Evolutionary conservation across 1,139 yeast genomes (phyloP), one percentile per base, ranked within the genome.

Genomic region (Nadsonia starkeyi-henricii): DNA sequence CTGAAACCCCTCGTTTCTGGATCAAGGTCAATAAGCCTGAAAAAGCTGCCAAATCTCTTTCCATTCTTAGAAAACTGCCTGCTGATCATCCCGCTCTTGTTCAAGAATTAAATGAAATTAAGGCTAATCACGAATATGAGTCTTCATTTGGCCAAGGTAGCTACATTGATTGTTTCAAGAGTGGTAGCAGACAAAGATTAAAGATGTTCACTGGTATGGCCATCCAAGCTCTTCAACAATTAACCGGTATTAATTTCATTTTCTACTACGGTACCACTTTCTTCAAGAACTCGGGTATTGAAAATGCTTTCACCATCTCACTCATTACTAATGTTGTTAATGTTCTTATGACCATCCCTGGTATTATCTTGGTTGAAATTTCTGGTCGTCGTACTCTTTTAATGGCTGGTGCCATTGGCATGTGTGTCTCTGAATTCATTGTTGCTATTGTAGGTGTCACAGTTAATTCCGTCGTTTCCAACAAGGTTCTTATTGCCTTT

Each of bases 261-360:
- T 81, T 81, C 73, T 81, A 81, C 71, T 81, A 81, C 57, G 85
- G 85, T 64, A 81, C 88, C 54, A 76, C 81, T 48, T 73, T 81
- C 60, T 81, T 81, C 75, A 65, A 75, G 58, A 79, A 86, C 55
- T 84, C 81, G 54, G 89, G 89, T 59, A 65, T 82, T 60, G 50
- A 45, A 55, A 66, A 46, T 63, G 75, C 91, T 43, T 84, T 79
- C 67, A 71, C 78, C 64, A 80, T 89, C 13, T 73, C 89, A 30
- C 81, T 84, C 53, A 71, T 83, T 53, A 70, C 83, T 47, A 89
- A 89, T 71, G 69, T 79, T 55, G 85, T 84, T 52, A 84, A 84
- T 68, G 80, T 83, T 64, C 78, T 71, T 41, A 79, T 86, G 19
- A 82, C 93, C 3, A 75, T 82, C 57, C 69, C 74, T 45, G 81